Percentiles rank a stretch among this genome's conserved stretches.
Conservation (phyloP, 1,284 basidiomycete species). For the Melampsora larici-populina region DNA sequence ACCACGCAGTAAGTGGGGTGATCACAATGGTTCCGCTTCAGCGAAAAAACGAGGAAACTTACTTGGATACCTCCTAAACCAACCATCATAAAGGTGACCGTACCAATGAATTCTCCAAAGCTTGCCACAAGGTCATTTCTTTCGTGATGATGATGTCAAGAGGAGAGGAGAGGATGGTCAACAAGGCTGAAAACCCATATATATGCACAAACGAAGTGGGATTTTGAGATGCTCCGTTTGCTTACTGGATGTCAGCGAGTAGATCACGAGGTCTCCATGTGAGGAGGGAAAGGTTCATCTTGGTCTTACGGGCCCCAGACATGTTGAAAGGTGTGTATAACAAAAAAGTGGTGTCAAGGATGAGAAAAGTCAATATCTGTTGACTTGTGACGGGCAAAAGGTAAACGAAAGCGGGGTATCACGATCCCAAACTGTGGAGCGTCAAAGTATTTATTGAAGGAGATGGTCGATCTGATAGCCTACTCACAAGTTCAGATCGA, state of each 20-base stretch:
- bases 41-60: neutral
- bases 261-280: constrained; percentile 5
- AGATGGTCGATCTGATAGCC: too few relatives aligned
- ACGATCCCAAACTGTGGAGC: too few relatives aligned
- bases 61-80: constrained; percentile 43
- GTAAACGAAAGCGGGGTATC: too few relatives aligned
- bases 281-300: neutral
- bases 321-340: neutral
- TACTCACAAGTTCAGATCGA: too few relatives aligned
- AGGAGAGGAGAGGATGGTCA: neutral
- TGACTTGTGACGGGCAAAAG: neutral
- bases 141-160: neutral
- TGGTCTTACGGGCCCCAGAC: neutral
- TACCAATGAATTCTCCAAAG: constrained; percentile 40
- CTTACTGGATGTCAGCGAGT: neutral
- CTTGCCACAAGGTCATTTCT: constrained; percentile 40
- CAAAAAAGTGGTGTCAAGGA: neutral
- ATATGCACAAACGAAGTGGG: neutral
- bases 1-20: neutral
- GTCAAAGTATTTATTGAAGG: too few relatives aligned
- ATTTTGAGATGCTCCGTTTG: neutral
- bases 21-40: neutral
- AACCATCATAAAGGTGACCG: constrained; percentile 32
- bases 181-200: neutral
- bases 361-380: neutral